These are phyloP conservation scores for Barnettozyma botsteinii DNA, from an alignment of 805 yeast species.

Conservation along the genomic window DNA sequence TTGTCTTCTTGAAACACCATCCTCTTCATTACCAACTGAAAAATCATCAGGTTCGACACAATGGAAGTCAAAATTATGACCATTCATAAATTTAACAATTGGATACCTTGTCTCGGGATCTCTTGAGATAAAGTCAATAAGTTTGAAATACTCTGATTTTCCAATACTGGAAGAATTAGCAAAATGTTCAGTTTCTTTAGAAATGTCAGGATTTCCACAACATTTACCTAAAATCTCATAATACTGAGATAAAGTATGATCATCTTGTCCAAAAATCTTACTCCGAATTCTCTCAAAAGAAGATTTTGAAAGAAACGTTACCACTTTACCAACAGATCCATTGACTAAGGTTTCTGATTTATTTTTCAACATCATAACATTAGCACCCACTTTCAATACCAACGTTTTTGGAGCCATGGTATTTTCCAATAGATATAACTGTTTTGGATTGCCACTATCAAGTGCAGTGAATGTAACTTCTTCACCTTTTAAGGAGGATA, in stretches of 20 bases:
- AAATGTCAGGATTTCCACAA: conserved; percentile 21
- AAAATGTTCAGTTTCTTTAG: conserved; percentile 25
- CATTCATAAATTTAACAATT: conserved; percentile 29
- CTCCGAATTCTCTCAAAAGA: conserved; percentile 17
- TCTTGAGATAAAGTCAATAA: conserved; percentile 17
- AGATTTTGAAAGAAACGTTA: conserved; percentile 30
- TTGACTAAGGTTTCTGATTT: conserved; percentile 73
- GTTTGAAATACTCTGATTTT: conserved; percentile 14
- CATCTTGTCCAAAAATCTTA: conserved; percentile 15
- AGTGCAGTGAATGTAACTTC: conserved; percentile 38
- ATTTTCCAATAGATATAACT: conserved; percentile 37
- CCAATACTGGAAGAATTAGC: conserved; percentile 14
- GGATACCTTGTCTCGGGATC: conserved; percentile 25
- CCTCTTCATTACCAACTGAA: conserved; percentile 26
- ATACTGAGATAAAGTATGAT: conserved; percentile 15
- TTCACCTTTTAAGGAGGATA: conserved; percentile 44
- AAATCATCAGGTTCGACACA: conserved; percentile 37
- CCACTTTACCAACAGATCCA: conserved; percentile 81
- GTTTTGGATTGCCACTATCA: conserved; percentile 32
- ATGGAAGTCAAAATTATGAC: conserved; percentile 24
- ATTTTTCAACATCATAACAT: conserved; percentile 90
- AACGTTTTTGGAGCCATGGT: conserved; percentile 68
- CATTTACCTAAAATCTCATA: conserved; percentile 29
- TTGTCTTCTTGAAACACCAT: conserved; percentile 42
- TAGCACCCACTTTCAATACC: conserved; percentile 76